Conservation (phyloP, 345 rosid genomes). For the Trapa bicornis region DNA sequence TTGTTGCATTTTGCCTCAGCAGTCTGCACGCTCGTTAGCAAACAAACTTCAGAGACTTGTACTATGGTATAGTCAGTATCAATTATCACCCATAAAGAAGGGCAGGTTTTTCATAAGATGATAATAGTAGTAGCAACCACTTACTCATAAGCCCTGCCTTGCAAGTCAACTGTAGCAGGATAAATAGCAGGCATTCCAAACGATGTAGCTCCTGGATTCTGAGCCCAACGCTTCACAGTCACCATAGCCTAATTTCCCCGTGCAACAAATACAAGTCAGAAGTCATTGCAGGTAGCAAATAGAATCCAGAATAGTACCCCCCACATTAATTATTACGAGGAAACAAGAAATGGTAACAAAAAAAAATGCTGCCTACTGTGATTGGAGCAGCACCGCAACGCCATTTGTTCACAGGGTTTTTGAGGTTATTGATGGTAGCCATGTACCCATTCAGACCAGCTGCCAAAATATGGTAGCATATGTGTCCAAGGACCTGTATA, state of each 20-base stretch:
- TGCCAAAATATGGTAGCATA: slow-evolving; percentile 82
- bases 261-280: neutral
- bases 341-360: neutral
- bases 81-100: neutral
- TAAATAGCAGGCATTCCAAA: slow-evolving; percentile 91
- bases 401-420: slow-evolving; percentile 90
- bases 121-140: slow-evolving; percentile 8
- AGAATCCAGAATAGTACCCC: neutral
- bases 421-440: slow-evolving; percentile 88
- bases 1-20: slow-evolving; percentile 57
- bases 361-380: slow-evolving; percentile 43
- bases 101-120: neutral
- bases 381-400: slow-evolving; percentile 94
- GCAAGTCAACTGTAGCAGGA: slow-evolving; percentile 91
- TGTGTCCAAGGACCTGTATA: slow-evolving; percentile 79
- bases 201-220: slow-evolving; percentile 52
- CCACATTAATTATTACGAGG: neutral
- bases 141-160: slow-evolving; percentile 94
- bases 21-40: slow-evolving; percentile 30
- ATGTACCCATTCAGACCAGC: slow-evolving; percentile 95
- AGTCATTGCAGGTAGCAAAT: no score
- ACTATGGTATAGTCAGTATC: neutral
- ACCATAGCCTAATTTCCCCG: slow-evolving; percentile 60
- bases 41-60: neutral
- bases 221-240: slow-evolving; percentile 90